Conservation (phyloP, 805 yeast species). For the Ogataea pilisensis region DNA sequence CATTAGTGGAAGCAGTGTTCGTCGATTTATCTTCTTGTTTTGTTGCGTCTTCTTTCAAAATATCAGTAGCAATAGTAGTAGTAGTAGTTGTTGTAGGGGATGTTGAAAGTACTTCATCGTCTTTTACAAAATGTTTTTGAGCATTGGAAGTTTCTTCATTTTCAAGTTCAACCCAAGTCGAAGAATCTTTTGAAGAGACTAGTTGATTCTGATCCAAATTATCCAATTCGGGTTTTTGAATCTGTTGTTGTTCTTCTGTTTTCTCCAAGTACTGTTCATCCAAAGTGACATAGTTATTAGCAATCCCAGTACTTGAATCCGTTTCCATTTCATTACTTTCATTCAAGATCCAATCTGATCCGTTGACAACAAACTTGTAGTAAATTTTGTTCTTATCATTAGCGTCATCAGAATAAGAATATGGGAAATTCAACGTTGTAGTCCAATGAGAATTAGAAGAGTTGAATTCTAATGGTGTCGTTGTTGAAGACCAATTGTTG, state of each 20-base stretch:
- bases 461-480: conserved; percentile 7
- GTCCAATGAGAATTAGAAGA: conserved; percentile 6
- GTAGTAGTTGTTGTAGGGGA: no score
- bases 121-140: no score
- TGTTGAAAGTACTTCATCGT: no score
- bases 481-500: conserved; percentile 18
- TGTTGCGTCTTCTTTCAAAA: not conserved
- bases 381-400: conserved; percentile 13
- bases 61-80: not conserved
- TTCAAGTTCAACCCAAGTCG: conserved; percentile 15
- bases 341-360: conserved; percentile 26
- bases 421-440: conserved; percentile 1
- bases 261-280: not conserved
- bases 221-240: not conserved
- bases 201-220: conserved; percentile 1
- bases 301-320: conserved; percentile 22
- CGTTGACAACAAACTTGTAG: conserved; percentile 29
- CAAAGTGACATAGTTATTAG: conserved; percentile 22
- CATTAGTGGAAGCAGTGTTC: not conserved
- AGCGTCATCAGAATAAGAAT: no score
- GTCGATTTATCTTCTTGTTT: not conserved
- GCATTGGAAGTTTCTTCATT: conserved; percentile 1
- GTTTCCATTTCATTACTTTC: conserved; percentile 15
- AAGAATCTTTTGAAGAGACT: conserved; percentile 6
- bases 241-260: not conserved